Evolutionary conservation across 257 asterid genomes (phyloP), one percentile per base, ranked within the genome.

Genomic region (Petrea volubilis): DNA sequence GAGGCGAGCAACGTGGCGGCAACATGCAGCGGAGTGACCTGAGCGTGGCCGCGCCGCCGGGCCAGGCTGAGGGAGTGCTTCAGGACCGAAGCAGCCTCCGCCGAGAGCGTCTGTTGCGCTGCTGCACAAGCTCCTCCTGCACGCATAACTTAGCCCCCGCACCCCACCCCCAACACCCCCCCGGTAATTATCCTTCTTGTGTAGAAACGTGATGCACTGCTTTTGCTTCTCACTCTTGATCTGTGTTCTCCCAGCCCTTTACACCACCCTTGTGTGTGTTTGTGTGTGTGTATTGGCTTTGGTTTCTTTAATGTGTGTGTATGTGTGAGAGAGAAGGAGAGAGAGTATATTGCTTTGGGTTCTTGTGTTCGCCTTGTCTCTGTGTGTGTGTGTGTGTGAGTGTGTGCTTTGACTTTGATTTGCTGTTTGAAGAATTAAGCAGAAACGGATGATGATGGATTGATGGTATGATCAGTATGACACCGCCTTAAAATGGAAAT

Each of bases 21-120:
- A 88, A n/a, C n/a, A n/a, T n/a, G n/a, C n/a, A n/a, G n/a, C n/a
- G n/a, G n/a, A n/a, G n/a, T n/a, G n/a, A n/a, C 82, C 65, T 88
- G 95, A 5, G 95, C 86, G 64, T 88, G 92, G 71, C 88, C 90
- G 47, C 95, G 79, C 60, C 92, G 82, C 62, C 95, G 74, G 2
- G 95, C 90, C 25, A 86, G 72, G 83, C 80, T 82, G 6, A 88
- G 85, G 67, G 92, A 88, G 17, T 83, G 92, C 87, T 86, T 88
- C 85, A 88, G 63, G 0, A 86, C 92, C 13, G 95, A 88, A 84
- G 90, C 92, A 60, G 92, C 92, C 87, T 88, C 92, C 18, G 83
- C 38, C 46, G 95, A 86, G 83, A 88, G 88, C 66, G 95, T 88
- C 81, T 86, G 92, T 70, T 83, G 95, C 18, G n/a, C n/a, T n/a